These are phyloP conservation scores for Arbutus unedo DNA, from an alignment of 148 eudicot species.

Conservation along the genomic window DNA sequence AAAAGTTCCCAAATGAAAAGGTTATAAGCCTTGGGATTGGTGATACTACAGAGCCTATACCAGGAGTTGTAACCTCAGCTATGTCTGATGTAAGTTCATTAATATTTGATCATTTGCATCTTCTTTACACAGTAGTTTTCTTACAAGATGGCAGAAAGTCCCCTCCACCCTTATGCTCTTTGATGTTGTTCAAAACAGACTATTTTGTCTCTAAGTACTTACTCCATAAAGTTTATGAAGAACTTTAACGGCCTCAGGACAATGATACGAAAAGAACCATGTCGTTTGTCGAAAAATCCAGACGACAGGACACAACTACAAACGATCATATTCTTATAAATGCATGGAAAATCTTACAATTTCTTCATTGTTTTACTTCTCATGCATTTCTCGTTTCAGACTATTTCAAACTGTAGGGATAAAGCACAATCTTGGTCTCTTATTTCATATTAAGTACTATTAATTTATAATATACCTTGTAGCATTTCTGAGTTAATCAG, in stretches of 20 bases:
- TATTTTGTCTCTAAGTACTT: neutral
- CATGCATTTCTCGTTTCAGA: too few species aligned
- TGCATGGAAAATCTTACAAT: neutral
- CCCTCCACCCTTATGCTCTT: neutral
- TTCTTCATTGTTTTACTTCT: neutral
- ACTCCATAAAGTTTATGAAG: neutral
- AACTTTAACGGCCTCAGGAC: neutral
- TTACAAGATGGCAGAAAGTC: neutral
- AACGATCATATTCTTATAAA: too few species aligned
- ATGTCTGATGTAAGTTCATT: slow-evolving; percentile 64
- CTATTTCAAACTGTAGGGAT: too few species aligned
- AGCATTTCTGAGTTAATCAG: too few species aligned
- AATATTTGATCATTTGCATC: neutral
- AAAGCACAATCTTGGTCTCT: too few species aligned
- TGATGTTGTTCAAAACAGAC: neutral
- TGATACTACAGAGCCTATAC: slow-evolving; percentile 80
- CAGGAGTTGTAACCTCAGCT: slow-evolving; percentile 47
- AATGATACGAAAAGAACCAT: neutral
- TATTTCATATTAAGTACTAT: too few species aligned
- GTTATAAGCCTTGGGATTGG: slow-evolving; percentile 81
- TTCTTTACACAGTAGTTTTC: neutral
- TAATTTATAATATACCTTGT: too few species aligned
- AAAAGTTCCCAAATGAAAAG: slow-evolving; percentile 66
- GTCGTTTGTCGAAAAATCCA: neutral
- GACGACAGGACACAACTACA: neutral